A percentile compares a stretch with the other conserved stretches of the same genome.
These are phyloP conservation scores for Pseudozyma pruni DNA, from an alignment of 1,284 basidiomycete species.

Conservation along the genomic window DNA sequence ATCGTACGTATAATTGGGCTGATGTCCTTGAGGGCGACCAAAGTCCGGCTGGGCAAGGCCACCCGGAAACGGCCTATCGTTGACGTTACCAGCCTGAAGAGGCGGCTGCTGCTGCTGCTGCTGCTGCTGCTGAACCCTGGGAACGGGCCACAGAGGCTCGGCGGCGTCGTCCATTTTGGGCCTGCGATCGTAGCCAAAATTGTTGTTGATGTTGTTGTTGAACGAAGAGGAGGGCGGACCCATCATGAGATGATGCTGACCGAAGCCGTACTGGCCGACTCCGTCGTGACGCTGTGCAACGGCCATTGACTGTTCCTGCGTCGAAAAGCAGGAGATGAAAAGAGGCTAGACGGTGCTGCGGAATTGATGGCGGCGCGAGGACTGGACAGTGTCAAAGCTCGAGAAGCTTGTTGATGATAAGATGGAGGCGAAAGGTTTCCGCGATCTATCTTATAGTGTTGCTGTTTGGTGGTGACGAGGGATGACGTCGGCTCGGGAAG, in stretches of 20 bases:
- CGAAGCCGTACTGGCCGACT: constrained; percentile 46
- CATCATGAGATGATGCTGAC: constrained; percentile 27
- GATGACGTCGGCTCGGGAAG: too few species aligned
- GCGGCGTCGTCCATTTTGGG: constrained; percentile 14
- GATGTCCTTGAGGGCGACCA: constrained; percentile 14
- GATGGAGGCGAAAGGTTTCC: neutral
- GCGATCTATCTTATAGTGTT: too few species aligned
- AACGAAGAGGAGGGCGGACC: constrained; percentile 26
- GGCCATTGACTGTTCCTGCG: constrained; percentile 44
- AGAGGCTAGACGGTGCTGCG: neutral
- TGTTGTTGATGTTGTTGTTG: too few species aligned
- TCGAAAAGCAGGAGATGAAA: constrained; percentile 11
- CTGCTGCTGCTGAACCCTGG: constrained; percentile 24
- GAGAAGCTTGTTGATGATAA: too few species aligned
- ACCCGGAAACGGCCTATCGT: constrained; percentile 21
- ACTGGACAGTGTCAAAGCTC: neutral
- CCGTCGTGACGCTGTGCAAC: constrained; percentile 45
- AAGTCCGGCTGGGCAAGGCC: constrained; percentile 27
- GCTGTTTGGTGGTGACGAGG: too few species aligned
- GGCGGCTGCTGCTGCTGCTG: constrained; percentile 13
- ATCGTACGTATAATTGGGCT: constrained; percentile 35
- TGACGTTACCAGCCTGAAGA: too few species aligned
- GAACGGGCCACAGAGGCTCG: constrained; percentile 34
- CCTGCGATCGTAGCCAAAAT: constrained; percentile 27
- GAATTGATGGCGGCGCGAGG: constrained; percentile 1